Percentiles rank a stretch among this genome's conserved stretches.
These are phyloP conservation scores for Hygrocybe coccinea DNA, from an alignment of 768 basidiomycete species.

Conservation along the genomic window DNA sequence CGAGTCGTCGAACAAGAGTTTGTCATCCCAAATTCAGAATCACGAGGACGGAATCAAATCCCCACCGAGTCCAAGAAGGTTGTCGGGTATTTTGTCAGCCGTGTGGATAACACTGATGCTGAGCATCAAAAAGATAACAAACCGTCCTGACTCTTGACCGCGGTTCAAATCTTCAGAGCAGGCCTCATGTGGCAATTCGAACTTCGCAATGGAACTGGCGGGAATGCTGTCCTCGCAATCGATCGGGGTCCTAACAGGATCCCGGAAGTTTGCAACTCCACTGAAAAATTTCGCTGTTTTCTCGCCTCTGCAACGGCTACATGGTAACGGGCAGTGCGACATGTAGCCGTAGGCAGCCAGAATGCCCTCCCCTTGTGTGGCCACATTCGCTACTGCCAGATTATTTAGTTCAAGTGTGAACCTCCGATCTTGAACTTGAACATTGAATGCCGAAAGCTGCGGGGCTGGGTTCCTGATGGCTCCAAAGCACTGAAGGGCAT, in stretches of 20 bases:
- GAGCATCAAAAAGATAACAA: constrained; percentile 2
- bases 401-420: no score
- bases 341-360: no score
- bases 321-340: no score
- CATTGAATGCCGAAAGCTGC: no score
- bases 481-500: no score
- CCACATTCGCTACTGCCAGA: no score
- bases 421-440: no score
- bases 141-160: constrained; percentile 1
- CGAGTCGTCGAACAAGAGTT: not conserved
- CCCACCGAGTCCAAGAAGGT: not conserved
- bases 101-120: not conserved
- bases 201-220: not conserved
- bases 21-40: not conserved
- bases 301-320: not conserved
- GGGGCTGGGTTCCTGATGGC: no score
- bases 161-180: not conserved
- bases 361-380: no score
- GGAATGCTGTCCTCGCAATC: not conserved
- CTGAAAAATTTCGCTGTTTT: not conserved
- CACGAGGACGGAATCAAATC: not conserved
- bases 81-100: not conserved
- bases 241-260: not conserved
- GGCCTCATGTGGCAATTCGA: not conserved
- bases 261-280: not conserved